A percentile compares a stretch with the other conserved stretches of the same genome.
phyloP scores from a whole-genome alignment of 306 rosid species.

The Dalbergia cochinchinensis region DNA sequence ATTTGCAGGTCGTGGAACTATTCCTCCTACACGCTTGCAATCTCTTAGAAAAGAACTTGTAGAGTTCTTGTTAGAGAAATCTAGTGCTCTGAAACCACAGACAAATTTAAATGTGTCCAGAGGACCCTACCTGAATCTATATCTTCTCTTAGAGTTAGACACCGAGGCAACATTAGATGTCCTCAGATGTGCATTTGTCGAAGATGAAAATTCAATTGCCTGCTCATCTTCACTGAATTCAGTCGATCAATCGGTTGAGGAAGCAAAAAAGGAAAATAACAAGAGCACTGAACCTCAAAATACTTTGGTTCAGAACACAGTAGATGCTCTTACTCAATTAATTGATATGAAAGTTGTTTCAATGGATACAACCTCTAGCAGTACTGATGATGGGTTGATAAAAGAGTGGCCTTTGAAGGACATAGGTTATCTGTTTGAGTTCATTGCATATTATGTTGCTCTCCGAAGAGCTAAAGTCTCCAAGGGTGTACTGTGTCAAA shows the following conservation, averaged over 20 bases:
- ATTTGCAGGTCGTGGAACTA: conserved; percentile 86
- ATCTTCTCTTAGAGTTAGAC: conserved; percentile 79
- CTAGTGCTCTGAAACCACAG: conserved; percentile 58
- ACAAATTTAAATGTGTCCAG: conserved; percentile 52
- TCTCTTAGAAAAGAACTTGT: conserved; percentile 88
- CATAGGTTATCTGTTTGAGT: conserved; percentile 73
- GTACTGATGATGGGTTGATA: conserved; percentile 49
- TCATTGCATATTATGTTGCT: conserved; percentile 84
- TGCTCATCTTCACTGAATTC: conserved; percentile 53
- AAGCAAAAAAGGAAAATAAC: conserved; percentile 48
- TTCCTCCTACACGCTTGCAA: conserved; percentile 72
- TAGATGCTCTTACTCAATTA: conserved; percentile 74
- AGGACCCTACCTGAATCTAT: conserved; percentile 63
- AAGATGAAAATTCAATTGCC: conserved; percentile 60
- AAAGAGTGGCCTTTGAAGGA: conserved; percentile 80
- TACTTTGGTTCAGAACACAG: conserved; percentile 71
- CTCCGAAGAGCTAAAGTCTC: conserved; percentile 75
- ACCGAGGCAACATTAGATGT: conserved; percentile 87
- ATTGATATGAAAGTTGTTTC: conserved; percentile 60
- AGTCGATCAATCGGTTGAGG: conserved; percentile 49
- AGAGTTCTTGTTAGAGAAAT: conserved; percentile 72
- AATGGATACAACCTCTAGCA: conserved; percentile 53
- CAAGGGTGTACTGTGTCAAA: conserved; percentile 70
- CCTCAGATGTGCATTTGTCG: conserved; percentile 75
- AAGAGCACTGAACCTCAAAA: conserved; percentile 52